Evolutionary conservation across 371 early-diverging fungal species (phyloP).

Genomic region (Apophysomyces variabilis): DNA sequence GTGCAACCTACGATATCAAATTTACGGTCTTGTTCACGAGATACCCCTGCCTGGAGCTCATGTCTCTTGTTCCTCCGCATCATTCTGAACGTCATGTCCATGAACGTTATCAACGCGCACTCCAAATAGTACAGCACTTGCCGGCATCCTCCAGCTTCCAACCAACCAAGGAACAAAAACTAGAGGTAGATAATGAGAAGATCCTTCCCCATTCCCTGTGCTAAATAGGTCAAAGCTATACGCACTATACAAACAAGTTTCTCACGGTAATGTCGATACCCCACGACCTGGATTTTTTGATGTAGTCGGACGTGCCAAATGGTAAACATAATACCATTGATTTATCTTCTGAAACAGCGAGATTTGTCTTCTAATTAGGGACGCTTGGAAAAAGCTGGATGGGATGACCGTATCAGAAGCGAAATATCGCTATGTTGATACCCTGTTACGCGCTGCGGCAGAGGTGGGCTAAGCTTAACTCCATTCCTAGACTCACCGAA

Average conservation of each 20-base stretch:
- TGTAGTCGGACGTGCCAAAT: slow-evolving; percentile 53
- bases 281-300: slow-evolving; percentile 55
- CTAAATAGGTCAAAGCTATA: slow-evolving; percentile 34
- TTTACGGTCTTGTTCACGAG: neutral
- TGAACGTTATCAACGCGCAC: slow-evolving; percentile 43
- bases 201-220: neutral
- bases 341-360: slow-evolving; percentile 3
- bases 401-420: slow-evolving; percentile 34
- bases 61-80: slow-evolving; percentile 38
- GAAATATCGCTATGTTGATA: slow-evolving; percentile 38
- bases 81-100: slow-evolving; percentile 39
- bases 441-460: slow-evolving; percentile 29
- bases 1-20: neutral
- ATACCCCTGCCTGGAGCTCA: slow-evolving; percentile 12
- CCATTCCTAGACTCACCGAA: neutral
- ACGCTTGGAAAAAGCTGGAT: slow-evolving; percentile 40
- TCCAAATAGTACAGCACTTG: slow-evolving; percentile 50
- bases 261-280: slow-evolving; percentile 39
- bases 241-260: slow-evolving; percentile 53
- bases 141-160: slow-evolving; percentile 50
- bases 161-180: slow-evolving; percentile 52
- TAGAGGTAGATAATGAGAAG: slow-evolving; percentile 31
- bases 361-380: slow-evolving; percentile 25
- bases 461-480: slow-evolving; percentile 22
- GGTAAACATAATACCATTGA: slow-evolving; percentile 25